Base-by-base conservation (phyloP, 371 early-diverging fungal species). In the Furculomyces boomerangus region DNA sequence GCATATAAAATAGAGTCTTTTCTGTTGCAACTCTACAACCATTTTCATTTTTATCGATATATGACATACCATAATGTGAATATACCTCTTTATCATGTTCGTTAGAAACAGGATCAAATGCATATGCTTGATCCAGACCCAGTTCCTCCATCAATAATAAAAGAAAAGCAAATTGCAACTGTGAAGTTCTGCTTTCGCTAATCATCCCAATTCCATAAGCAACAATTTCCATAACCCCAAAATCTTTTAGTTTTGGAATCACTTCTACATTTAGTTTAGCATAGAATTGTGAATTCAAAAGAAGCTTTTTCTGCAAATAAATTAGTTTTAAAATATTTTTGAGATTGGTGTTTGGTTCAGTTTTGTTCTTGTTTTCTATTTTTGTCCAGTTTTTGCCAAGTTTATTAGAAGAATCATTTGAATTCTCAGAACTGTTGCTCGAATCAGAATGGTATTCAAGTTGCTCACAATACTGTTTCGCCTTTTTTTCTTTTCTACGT, bases 1-100 rank as follows among this genome's bases (percentile, higher is more conserved):
- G 76, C 76, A 76, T 76, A 41, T 63, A 75, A 55, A 74, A 75
- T 31, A 74, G 54, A 24, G 73, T 73, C 1, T 50, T 53, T 1
- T 18, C 45, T 0, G 7, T 30, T 1, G 56, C 64, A 2, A 26
- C 43, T 14, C 70, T 58, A 26, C 29, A 40, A 30, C 60, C 72
- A 25, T 62, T 50, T 56, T 72, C 72, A 57, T 73, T 70, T 26
- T 46, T 51, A 0, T 51, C 27, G 2, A 72, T 67, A 25, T 55
- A 32, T 0, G 30, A 30, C 16, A 71, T 31, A 20, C 50, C 58
- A 20, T 59, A 55, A 13, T 27, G 29, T 20, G 30, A 24, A 14
- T 57, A 57, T 1, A 60, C 53, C 8, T 45, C 28, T 0, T 30
- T n/a, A 30, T 74, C 74, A n/a, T 30, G 26, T 7, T 43, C 49